Evolutionary conservation across 1,284 basidiomycete species (phyloP).

Genomic region (Malassezia dermatis): DNA sequence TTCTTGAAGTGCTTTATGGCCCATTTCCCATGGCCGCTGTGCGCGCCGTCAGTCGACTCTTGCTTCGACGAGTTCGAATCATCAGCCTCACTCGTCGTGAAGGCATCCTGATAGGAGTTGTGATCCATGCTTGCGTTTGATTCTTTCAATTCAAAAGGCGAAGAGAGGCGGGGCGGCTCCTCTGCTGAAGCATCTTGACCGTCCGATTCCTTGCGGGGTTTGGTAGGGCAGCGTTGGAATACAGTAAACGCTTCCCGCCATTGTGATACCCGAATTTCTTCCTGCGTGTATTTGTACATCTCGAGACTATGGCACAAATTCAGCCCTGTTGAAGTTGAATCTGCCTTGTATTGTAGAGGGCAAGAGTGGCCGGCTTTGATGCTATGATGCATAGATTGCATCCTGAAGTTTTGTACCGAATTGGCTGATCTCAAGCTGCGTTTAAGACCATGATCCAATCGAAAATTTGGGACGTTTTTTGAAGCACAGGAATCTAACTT

Average conservation of each 20-base stretch:
- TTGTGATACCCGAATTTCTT: neutral
- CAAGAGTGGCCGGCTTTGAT: neutral
- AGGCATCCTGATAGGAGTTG: neutral
- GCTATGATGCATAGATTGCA: neutral
- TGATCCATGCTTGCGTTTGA: neutral
- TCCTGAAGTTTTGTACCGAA: neutral
- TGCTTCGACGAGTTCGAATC: neutral
- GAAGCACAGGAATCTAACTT: neutral
- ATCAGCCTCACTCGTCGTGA: neutral
- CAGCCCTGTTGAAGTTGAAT: neutral
- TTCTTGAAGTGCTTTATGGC: neutral
- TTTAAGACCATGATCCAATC: too few species aligned
- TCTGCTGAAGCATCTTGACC: neutral
- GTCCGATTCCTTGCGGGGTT: neutral
- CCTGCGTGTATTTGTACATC: neutral
- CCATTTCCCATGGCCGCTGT: neutral
- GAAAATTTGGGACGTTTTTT: neutral
- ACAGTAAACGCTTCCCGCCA: neutral
- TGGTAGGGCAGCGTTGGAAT: neutral
- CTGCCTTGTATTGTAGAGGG: neutral
- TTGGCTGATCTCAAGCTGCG: neutral
- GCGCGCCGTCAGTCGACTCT: neutral
- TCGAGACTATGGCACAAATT: neutral
- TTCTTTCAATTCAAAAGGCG: neutral
- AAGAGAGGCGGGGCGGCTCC: neutral